Conservation (phyloP, 2,329 filamentous ascomycete genomes). For the Paecilomyces dactylethromorphus region DNA sequence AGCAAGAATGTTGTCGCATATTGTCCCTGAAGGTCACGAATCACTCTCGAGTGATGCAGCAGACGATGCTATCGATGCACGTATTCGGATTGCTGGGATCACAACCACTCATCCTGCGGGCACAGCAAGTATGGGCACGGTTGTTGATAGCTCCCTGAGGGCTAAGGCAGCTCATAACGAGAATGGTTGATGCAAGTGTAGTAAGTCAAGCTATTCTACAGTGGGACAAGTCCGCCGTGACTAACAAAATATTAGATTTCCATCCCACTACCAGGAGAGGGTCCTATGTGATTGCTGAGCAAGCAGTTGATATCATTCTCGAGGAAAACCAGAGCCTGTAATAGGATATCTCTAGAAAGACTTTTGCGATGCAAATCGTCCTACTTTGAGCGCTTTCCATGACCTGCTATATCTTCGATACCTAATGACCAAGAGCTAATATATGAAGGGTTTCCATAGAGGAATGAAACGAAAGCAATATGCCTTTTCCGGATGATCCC, state of each 20-base stretch:
- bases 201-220: not conserved
- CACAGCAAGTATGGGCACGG: slow-evolving; percentile 9
- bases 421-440: too few relatives aligned
- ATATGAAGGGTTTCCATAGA: too few relatives aligned
- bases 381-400: too few relatives aligned
- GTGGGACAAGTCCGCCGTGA: too few relatives aligned
- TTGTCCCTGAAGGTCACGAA: slow-evolving; percentile 5
- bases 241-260: slow-evolving; percentile 6
- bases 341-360: too few relatives aligned
- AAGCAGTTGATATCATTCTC: not conserved
- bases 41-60: slow-evolving; percentile 4
- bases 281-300: slow-evolving; percentile 13
- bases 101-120: slow-evolving; percentile 15
- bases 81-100: slow-evolving; percentile 5
- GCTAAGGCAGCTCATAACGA: slow-evolving; percentile 13
- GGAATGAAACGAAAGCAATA: too few relatives aligned
- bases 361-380: too few relatives aligned
- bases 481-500: too few relatives aligned
- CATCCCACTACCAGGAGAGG: slow-evolving; percentile 12
- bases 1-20: slow-evolving; percentile 11
- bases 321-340: not conserved
- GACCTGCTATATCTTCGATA: too few relatives aligned
- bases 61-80: slow-evolving; percentile 17
- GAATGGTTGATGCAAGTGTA: slow-evolving; percentile 20
- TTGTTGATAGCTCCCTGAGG: slow-evolving; percentile 9